These are phyloP conservation scores for Baeospora myosura DNA, from an alignment of 1,284 basidiomycete species.

Conservation along the genomic window DNA sequence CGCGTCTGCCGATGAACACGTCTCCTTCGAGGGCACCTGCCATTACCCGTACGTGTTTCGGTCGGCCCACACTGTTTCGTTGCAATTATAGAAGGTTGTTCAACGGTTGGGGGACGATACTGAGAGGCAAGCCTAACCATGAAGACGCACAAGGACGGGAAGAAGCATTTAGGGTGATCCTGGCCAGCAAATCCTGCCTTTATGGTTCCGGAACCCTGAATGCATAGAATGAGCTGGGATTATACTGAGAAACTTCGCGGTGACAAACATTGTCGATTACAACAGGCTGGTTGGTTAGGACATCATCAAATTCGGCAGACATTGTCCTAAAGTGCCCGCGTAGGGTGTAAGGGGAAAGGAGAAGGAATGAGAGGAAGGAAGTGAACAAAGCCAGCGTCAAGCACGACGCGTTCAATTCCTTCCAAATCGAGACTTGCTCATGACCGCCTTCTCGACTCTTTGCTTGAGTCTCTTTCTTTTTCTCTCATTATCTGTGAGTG, in stretches of 20 bases:
- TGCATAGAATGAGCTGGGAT: conserved; percentile 16
- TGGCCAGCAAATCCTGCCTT: conserved; percentile 97
- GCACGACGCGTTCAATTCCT: no score
- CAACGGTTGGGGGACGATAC: conserved; percentile 15
- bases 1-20: conserved; percentile 88
- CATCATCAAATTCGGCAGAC: conserved; percentile 83
- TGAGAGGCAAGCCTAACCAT: conserved; percentile 28
- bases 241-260: conserved; percentile 14
- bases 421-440: no score
- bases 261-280: conserved; percentile 91
- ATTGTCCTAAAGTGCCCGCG: no score
- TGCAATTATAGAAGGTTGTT: no score
- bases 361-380: no score
- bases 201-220: conserved; percentile 90
- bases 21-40: conserved; percentile 85
- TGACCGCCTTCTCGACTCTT: no score
- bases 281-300: conserved; percentile 87
- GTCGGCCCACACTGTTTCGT: conserved; percentile 76
- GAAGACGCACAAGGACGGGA: conserved; percentile 87
- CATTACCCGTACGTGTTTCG: conserved; percentile 91
- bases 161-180: conserved; percentile 97
- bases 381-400: no score
- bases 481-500: no score
- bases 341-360: no score
- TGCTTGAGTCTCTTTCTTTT: no score